Conservation (phyloP, 164 flowering plant genomes). For the Berberis thunbergii region DNA sequence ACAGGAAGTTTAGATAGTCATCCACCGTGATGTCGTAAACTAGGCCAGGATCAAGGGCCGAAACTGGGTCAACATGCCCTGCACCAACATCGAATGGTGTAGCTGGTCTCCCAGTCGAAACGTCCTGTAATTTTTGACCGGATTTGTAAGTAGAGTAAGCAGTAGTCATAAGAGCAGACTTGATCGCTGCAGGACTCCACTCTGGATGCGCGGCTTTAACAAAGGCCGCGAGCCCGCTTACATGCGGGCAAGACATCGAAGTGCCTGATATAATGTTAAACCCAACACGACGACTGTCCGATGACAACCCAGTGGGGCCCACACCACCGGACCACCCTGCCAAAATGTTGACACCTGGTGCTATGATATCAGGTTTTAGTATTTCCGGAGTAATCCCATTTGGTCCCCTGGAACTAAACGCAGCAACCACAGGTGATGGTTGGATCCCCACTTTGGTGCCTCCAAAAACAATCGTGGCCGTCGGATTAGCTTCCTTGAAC, state of each 20-base stretch:
- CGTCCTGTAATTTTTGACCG: conserved; percentile 40
- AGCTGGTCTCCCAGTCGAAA: conserved; percentile 46
- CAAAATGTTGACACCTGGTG: conserved; percentile 81
- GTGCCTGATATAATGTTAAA: conserved; percentile 85
- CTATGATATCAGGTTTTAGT: conserved; percentile 83
- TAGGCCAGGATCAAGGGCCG: conserved; percentile 87
- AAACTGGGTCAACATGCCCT: conserved; percentile 68
- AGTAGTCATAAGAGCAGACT: conserved; percentile 86
- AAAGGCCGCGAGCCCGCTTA: conserved; percentile 69
- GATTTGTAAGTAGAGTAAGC: conserved; percentile 45
- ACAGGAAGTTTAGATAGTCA: conserved; percentile 64
- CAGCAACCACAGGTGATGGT: conserved; percentile 76
- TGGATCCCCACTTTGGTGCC: conserved; percentile 52
- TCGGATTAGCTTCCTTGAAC: conserved; percentile 39
- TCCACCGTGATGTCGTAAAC: conserved; percentile 60
- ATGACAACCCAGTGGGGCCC: conserved; percentile 50
- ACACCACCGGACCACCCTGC: conserved; percentile 71
- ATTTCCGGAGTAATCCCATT: conserved; percentile 48
- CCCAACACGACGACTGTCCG: conserved; percentile 41
- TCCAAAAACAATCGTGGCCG: conserved; percentile 39
- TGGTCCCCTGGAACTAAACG: conserved; percentile 82
- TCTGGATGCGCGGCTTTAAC: conserved; percentile 65
- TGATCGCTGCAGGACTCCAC: conserved; percentile 79
- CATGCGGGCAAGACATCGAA: conserved; percentile 89
- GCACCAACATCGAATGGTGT: conserved; percentile 80